These are phyloP conservation scores for Cladosporium oxysporum DNA, from an alignment of 2,329 filamentous ascomycete genomes.

Conservation along the genomic window DNA sequence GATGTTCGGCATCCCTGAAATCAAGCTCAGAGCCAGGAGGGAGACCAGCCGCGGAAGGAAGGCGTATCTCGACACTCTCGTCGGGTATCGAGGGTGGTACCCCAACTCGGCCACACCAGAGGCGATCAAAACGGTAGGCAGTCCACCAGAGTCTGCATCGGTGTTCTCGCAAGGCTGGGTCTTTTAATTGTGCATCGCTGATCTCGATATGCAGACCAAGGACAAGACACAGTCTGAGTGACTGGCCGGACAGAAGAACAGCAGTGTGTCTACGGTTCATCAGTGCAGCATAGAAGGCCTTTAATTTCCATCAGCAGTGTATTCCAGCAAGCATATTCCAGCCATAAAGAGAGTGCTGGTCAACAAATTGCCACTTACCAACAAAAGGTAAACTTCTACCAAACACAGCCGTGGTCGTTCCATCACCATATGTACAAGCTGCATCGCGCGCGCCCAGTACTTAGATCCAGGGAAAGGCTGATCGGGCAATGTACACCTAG, in stretches of 20 bases:
- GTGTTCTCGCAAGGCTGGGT: conserved; percentile 38
- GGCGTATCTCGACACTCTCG: conserved; percentile 44
- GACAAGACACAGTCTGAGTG: conserved; percentile 46
- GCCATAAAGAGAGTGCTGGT: not conserved
- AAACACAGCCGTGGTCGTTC: conserved; percentile 48
- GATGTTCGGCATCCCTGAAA: conserved; percentile 43
- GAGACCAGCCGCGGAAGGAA: conserved; percentile 42
- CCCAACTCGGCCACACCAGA: conserved; percentile 40
- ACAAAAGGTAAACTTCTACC: conserved; percentile 48
- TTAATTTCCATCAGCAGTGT: not conserved
- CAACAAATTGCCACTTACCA: conserved; percentile 38
- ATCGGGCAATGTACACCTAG: conserved; percentile 38
- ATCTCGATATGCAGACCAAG: conserved; percentile 49
- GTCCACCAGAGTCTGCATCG: conserved; percentile 40
- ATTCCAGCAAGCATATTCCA: not conserved
- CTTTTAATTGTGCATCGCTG: conserved; percentile 43
- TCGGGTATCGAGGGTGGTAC: conserved; percentile 38
- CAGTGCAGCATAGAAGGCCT: conserved; percentile 49
- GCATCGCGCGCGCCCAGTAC: conserved; percentile 47
- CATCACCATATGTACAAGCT: conserved; percentile 42
- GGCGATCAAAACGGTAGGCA: conserved; percentile 37
- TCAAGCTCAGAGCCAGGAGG: conserved; percentile 28
- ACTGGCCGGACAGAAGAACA: conserved; percentile 47
- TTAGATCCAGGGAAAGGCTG: conserved; percentile 46
- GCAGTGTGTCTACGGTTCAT: conserved; percentile 50